Evolutionary conservation across 2,329 filamentous ascomycete genomes (phyloP), one percentile per base, ranked within the genome.

Genomic region (Penicillium concentricum): DNA sequence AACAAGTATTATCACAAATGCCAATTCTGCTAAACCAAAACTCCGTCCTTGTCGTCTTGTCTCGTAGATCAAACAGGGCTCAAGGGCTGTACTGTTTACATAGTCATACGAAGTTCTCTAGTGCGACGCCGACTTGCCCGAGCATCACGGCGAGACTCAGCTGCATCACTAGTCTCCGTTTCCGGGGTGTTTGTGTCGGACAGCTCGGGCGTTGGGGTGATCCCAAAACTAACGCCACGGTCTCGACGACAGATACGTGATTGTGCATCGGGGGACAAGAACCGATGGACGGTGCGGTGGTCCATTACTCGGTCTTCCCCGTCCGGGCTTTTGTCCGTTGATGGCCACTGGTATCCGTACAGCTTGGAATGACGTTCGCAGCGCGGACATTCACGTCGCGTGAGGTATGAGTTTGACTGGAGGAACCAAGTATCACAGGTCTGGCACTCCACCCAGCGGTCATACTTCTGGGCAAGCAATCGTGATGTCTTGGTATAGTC

Each of bases 321-420:
- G 70, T 97, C 94, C 16, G 85, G 85, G 0, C 90, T 90, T 26
- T 88, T 88, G 58, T 96, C 89, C 0, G 94, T 97, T 79, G 99
- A 97, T 6, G 94, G 94, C 94, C 94, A 99, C 56, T 89, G 82
- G 69, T 90, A 97, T 0, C 95, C 95, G 71, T 97, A 99, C 0
- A 99, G 78, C 77, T 96, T 97, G 16, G 90, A 95, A 70, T 99
- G 94, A 0, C 94, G 85, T 76, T 99, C 94, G 73, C 94, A 99
- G 7, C 94, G 86, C 4, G 91, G 92, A 72, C 94, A 99, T 16
- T 91, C 88, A 47, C 89, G 87, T 51, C 88, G 86, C 1, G 92
- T 97, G 62, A 87, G 88, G 72, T 96, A 97, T 0, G 91, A 91
- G 61, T 97, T 89, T 39, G 86, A 82, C 72, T 97, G 93, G 6